A percentile compares a stretch with the other conserved stretches of the same genome.
Evolutionary conservation across 2,329 filamentous ascomycete genomes (phyloP).

Genomic region (Tolypocladium pustulatum): DNA sequence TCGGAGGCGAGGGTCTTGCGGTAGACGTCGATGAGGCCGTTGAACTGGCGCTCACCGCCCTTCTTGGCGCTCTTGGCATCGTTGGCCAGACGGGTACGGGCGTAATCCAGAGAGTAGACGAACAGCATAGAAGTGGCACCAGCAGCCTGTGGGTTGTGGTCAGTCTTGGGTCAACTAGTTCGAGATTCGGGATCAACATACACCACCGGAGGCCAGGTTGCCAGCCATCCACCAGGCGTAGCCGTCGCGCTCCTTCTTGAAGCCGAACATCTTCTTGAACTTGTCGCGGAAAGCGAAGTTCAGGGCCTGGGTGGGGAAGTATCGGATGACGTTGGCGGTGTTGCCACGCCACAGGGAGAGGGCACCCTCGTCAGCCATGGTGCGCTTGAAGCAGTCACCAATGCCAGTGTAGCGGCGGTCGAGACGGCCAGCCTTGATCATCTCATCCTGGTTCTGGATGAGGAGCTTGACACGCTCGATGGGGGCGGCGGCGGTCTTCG

Average conservation of each 20-base stretch:
- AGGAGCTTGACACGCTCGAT: constrained; percentile 99
- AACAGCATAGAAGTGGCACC: constrained; percentile 99
- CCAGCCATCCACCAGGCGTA: constrained; percentile 98
- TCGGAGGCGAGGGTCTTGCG: constrained; percentile 98
- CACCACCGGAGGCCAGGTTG: constrained; percentile 99
- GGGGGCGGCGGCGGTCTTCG: constrained; percentile 98
- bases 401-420: constrained; percentile 96
- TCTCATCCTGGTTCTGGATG: constrained; percentile 99
- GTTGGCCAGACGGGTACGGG: constrained; percentile 99
- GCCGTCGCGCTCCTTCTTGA: constrained; percentile 99
- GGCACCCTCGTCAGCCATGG: constrained; percentile 81
- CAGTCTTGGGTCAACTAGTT: not conserved
- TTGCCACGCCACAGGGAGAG: constrained; percentile 98
- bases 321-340: constrained; percentile 99
- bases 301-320: constrained; percentile 99
- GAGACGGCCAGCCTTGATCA: constrained; percentile 97
- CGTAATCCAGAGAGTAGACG: constrained; percentile 99
- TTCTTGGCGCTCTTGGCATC: constrained; percentile 98
- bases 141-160: constrained; percentile 56
- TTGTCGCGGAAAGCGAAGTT: constrained; percentile 99
- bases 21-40: constrained; percentile 99
- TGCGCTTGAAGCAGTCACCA: constrained; percentile 88
- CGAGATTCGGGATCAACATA: constrained; percentile 40
- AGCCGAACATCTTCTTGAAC: constrained; percentile 99
- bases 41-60: constrained; percentile 98